Base-by-base conservation (phyloP, 139 green algal genomes). In the Chlorella sorokiniana region DNA sequence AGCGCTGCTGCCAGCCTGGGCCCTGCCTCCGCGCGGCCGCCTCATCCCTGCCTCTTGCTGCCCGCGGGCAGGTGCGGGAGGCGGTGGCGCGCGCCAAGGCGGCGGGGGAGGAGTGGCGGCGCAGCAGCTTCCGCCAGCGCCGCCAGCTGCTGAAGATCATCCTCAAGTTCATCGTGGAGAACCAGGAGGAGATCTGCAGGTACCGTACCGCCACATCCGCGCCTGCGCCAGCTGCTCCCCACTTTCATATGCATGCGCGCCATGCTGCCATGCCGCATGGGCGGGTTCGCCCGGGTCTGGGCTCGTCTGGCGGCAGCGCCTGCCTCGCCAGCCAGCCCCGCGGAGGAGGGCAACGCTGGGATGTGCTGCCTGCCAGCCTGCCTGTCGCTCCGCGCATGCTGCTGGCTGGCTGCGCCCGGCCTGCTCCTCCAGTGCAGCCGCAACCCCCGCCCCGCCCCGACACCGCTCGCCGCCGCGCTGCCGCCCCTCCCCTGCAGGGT, bases 101-200 rank as follows among this genome's bases (percentile, higher is more conserved):
- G 64, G 85, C 85, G 7, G 54, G 62, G 20, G 2, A 18, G 82
- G 72, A 86, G 27, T 99, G 96, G 96, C 83, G 76, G 11, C 74
- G 83, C 8, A 95, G 91, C 31, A 87, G 44, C 62, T 99, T 98
- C 67, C 45, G 68, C 4, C 87, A 98, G 86, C 90, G 96, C 18
- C 85, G 91, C 16, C 78, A 83, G 74, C 83, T 98, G 54, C 86
- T 99, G 40, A 82, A 82, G 35, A 90, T 95, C 23, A 85, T 99
- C 62, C 89, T 97, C 8, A 95, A 95, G 79, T 98, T 94, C 88
- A 96, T 97, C 48, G 81, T 99, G 20, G 89, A 94, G 3, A 90
- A 99, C 83, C 94, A 98, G 86, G 87, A 96, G 51, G 87, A 90
- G 5, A 98, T 99, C 69, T 99, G 95, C 92, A 91, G 88, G 93